Conservation (phyloP, 2,329 filamentous ascomycete genomes). For the Fusarium concolor region DNA sequence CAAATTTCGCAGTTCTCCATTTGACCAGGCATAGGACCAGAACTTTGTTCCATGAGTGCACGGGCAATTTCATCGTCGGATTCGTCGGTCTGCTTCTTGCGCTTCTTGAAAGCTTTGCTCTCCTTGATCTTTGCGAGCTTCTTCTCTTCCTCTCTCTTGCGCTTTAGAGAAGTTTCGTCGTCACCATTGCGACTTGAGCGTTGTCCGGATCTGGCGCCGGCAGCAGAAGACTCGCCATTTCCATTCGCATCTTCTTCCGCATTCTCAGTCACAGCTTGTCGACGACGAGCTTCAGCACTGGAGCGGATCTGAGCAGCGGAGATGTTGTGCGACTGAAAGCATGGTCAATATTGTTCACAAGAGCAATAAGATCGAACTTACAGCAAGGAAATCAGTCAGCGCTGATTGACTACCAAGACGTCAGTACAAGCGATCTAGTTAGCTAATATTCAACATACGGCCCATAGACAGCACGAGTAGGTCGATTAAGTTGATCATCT, state of each 20-base stretch:
- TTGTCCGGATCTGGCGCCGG: conserved; percentile 41
- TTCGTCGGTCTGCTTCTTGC: conserved; percentile 55
- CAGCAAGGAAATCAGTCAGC: conserved; percentile 65
- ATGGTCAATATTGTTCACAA: conserved; percentile 32
- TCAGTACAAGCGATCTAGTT: neutral
- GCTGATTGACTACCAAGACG: conserved; percentile 59
- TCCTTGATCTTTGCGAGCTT: conserved; percentile 72
- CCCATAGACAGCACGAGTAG: conserved; percentile 52
- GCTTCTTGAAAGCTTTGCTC: conserved; percentile 67
- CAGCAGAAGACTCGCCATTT: conserved; percentile 34
- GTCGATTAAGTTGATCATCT: conserved; percentile 31
- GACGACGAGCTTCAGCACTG: conserved; percentile 62
- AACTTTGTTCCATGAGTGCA: conserved; percentile 60
- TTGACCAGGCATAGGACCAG: conserved; percentile 79
- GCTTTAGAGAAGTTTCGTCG: conserved; percentile 44
- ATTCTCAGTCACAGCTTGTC: conserved; percentile 49
- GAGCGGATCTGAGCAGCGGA: conserved; percentile 67
- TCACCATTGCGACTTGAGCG: conserved; percentile 45
- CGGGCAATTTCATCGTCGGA: conserved; percentile 62
- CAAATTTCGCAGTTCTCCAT: conserved; percentile 89
- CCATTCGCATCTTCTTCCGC: conserved; percentile 37
- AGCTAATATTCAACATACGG: conserved; percentile 48
- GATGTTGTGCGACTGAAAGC: conserved; percentile 74
- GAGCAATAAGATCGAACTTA: conserved; percentile 42
- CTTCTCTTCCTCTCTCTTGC: conserved; percentile 61